These are phyloP conservation scores for Thozetella sp. DNA, from an alignment of 495 filamentous ascomycete genomes.

Conservation along the genomic window DNA sequence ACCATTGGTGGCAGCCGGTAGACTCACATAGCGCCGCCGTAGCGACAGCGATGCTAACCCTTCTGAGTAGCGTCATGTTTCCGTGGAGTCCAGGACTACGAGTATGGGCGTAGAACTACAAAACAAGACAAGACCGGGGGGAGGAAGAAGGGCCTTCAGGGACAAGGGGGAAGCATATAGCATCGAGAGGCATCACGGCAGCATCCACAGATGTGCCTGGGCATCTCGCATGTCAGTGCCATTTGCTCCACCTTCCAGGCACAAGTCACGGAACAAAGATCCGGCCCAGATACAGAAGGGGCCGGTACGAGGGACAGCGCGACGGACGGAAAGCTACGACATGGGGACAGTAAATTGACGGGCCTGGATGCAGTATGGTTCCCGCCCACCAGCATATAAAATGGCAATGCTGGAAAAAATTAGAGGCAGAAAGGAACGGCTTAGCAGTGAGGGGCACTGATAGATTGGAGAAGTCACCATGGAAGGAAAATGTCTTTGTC, in stretches of 20 bases:
- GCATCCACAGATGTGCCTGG: background rate
- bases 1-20: background rate
- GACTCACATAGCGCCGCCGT: conserved; percentile 29
- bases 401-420: conserved; percentile 21
- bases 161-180: conserved; percentile 11
- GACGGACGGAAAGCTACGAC: conserved; percentile 21
- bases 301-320: conserved; percentile 29
- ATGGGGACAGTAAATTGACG: conserved; percentile 24
- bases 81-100: conserved; percentile 13
- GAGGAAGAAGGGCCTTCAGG: background rate
- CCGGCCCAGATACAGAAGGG: conserved; percentile 22
- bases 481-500: conserved; percentile 9
- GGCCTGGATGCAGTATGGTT: conserved; percentile 27
- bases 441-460: conserved; percentile 21
- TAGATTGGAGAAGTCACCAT: conserved; percentile 23
- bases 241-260: conserved; percentile 22
- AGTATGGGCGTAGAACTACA: conserved; percentile 14
- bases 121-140: conserved; percentile 13
- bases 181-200: background rate
- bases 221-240: conserved; percentile 9
- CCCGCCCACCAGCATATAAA: conserved; percentile 20
- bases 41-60: conserved; percentile 22
- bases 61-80: conserved; percentile 31
- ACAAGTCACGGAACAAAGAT: conserved; percentile 20
- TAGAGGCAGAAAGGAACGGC: conserved; percentile 11